Evolutionary conservation across 2,329 filamentous ascomycete species (phyloP), one percentile per base, ranked within the genome.

Genomic region (Xylariaceae sp.): DNA sequence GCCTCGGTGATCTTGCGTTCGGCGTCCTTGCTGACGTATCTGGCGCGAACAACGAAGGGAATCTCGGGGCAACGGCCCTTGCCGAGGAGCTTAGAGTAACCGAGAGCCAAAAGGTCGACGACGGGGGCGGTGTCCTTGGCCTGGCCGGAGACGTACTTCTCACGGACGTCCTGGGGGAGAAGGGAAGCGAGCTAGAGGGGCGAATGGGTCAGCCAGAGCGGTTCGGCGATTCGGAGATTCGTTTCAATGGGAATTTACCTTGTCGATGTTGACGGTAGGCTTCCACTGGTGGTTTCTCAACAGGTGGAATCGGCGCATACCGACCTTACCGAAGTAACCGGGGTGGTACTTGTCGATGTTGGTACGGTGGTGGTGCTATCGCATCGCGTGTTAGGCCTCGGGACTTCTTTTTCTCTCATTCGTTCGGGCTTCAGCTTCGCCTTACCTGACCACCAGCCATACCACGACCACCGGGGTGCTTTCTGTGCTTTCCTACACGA

Each of bases 1-100:
- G 92, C 93, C 80, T 94, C 91, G 78, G 90, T 96, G 81, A 99
- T 97, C 89, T 99, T 99, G 83, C 90, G 85, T 88, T 99, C 94
- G 70, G 94, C 94, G 78, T 96, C 88, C 77, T 89, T 89, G 85
- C 88, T 92, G 80, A 99, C 90, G 84, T 92, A 97, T 77, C 94
- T 85, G 71, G 94, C 93, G 76, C 90, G 90, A 70, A 99, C 92
- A 74, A 99, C 90, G 73, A 99, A 80, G 70, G 94, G 94, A 74
- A 97, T 86, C 75, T 93, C 83, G 74, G 94, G 93, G 73, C 97
- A 83, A 75, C 93, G 88, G 80, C 94, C 94, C 88, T 99, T 99
- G 78, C 94, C 95, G 76, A 99, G 89, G 70, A 99, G 87, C 85
- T 99, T 99, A 76, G 92, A 90, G 88, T 97, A 99, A 72, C 95